Conservation (phyloP, 495 filamentous ascomycete genomes). For the Tuber umbilicatum region DNA sequence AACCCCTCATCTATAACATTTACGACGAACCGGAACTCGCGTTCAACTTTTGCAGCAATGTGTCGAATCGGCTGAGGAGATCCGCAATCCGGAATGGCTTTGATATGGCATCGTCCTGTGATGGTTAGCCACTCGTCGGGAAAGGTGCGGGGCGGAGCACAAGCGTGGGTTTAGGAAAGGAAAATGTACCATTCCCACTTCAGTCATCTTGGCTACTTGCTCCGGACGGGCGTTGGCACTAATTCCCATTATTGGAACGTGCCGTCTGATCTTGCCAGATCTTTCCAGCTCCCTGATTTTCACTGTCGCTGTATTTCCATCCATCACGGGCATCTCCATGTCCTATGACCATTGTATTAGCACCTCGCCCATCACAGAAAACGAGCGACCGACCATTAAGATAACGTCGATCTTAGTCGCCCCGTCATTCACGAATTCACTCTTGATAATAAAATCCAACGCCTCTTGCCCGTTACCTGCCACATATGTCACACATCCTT, state of each 20-base stretch:
- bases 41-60: slow-evolving; percentile 12
- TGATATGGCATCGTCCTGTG: slow-evolving; percentile 60
- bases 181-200: slow-evolving; percentile 59
- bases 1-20: neutral
- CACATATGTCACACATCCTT: slow-evolving; percentile 59
- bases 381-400: slow-evolving; percentile 67
- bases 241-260: slow-evolving; percentile 71
- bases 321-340: slow-evolving; percentile 80
- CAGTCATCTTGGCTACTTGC: slow-evolving; percentile 59
- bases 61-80: slow-evolving; percentile 47
- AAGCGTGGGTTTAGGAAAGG: neutral
- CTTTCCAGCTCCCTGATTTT: slow-evolving; percentile 59
- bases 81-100: slow-evolving; percentile 74
- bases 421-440: slow-evolving; percentile 40
- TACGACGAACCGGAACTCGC: neutral
- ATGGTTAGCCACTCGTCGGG: neutral
- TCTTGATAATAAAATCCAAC: slow-evolving; percentile 51
- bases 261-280: slow-evolving; percentile 47
- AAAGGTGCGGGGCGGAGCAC: neutral
- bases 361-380: slow-evolving; percentile 69
- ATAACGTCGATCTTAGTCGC: slow-evolving; percentile 56
- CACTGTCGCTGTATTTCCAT: slow-evolving; percentile 63
- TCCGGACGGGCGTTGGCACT: slow-evolving; percentile 70
- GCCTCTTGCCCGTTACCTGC: slow-evolving; percentile 72
- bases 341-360: slow-evolving; percentile 50